Evolutionary conservation across 352 stramenopile species (phyloP).

Genomic region (Phytophthora sp.): DNA sequence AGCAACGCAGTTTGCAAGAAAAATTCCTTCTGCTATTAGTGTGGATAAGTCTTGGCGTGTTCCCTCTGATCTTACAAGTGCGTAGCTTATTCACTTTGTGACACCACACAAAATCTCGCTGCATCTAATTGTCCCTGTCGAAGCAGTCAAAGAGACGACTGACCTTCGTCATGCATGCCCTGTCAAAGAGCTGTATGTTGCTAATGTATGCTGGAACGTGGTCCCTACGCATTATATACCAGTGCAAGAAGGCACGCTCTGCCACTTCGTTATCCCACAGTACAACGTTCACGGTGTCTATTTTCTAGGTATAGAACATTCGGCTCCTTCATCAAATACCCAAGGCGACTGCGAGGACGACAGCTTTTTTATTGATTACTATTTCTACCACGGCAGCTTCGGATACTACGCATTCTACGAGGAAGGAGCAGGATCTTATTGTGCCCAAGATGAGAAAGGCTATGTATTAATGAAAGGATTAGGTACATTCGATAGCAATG

Average conservation of each 20-base stretch:
- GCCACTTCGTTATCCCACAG: constrained; percentile 26
- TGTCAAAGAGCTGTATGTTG: constrained; percentile 15
- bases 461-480: constrained; percentile 8
- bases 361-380: constrained; percentile 12
- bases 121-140: neutral
- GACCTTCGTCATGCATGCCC: constrained; percentile 14
- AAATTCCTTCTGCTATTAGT: constrained; percentile 10
- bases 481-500: constrained; percentile 21
- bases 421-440: constrained; percentile 20
- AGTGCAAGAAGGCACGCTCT: constrained; percentile 2
- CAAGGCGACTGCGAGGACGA: constrained; percentile 5
- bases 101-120: constrained; percentile 26
- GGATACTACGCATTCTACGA: constrained; percentile 26
- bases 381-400: constrained; percentile 21
- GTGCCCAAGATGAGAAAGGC: constrained; percentile 6
- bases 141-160: neutral
- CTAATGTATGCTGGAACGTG: constrained; percentile 29
- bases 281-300: constrained; percentile 20
- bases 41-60: constrained; percentile 15
- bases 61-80: constrained; percentile 35
- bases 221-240: constrained; percentile 15
- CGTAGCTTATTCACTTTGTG: constrained; percentile 24
- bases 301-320: constrained; percentile 1
- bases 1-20: neutral
- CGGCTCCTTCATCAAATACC: neutral